Percentiles rank a stretch among this genome's conserved stretches.
Conservation (phyloP, 495 filamentous ascomycete genomes). For the Friedmanniomyces simplex region DNA sequence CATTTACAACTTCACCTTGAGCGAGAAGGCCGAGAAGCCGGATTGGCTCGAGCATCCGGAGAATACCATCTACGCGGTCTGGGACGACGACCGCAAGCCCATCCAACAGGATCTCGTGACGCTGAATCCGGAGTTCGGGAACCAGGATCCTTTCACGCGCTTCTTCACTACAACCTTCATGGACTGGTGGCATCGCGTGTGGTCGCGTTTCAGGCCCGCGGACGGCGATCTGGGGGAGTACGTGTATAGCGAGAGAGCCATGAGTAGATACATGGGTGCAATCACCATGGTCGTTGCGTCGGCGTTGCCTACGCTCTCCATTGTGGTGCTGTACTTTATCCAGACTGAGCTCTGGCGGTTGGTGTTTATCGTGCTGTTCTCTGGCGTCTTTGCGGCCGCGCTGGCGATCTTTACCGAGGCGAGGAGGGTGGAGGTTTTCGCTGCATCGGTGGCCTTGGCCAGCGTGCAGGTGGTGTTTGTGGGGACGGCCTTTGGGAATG, state of each 20-base stretch:
- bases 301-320: slow-evolving; percentile 26
- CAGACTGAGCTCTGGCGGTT: slow-evolving; percentile 20
- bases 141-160: slow-evolving; percentile 18
- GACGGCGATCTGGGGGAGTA: slow-evolving; percentile 3
- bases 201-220: slow-evolving; percentile 1
- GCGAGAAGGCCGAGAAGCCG: background rate
- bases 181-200: background rate
- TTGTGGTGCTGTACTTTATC: slow-evolving; percentile 30
- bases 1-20: slow-evolving; percentile 14
- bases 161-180: slow-evolving; percentile 10
- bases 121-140: slow-evolving; percentile 7
- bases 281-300: slow-evolving; percentile 27
- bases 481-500: slow-evolving; percentile 4
- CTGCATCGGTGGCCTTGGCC: slow-evolving; percentile 27
- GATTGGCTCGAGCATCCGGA: slow-evolving; percentile 22
- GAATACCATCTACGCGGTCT: slow-evolving; percentile 12
- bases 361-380: slow-evolving; percentile 28
- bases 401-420: slow-evolving; percentile 28
- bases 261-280: slow-evolving; percentile 2
- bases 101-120: slow-evolving; percentile 13
- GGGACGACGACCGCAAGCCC: slow-evolving; percentile 3
- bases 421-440: slow-evolving; percentile 29
- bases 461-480: slow-evolving; percentile 13
- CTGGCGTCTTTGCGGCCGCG: slow-evolving; percentile 23
- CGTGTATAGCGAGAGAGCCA: background rate